Percentiles rank a stretch among this genome's conserved stretches.
phyloP scores from a whole-genome alignment of 129 eudicot species.

The Centaurea solstitialis region DNA sequence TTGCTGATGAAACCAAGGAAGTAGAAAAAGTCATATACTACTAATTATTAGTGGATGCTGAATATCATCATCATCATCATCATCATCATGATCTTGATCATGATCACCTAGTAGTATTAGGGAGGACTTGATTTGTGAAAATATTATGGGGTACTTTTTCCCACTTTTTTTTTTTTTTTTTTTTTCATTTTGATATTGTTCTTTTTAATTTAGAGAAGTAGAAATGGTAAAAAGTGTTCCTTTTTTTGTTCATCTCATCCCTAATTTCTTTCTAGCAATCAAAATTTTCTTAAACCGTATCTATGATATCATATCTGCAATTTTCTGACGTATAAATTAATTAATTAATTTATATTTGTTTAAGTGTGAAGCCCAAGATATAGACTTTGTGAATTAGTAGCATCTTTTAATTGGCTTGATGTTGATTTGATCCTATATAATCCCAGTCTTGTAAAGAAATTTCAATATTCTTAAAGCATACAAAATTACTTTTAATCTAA shows the following conservation, averaged over 20 bases:
- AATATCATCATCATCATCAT: slow-evolving; percentile 9
- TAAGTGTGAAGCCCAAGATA: slow-evolving; percentile 14
- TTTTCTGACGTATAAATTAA: background rate
- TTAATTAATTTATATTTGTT: background rate
- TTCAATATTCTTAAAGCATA: slow-evolving; percentile 5
- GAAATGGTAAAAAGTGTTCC: slow-evolving; percentile 31
- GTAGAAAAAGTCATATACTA: slow-evolving; percentile 59
- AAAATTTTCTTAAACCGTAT: background rate
- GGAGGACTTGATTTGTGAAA: slow-evolving; percentile 24
- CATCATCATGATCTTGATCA: background rate
- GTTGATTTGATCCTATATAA: slow-evolving; percentile 31
- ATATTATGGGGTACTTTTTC: slow-evolving; percentile 29
- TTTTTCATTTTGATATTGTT: slow-evolving; percentile 17
- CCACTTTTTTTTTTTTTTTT: background rate
- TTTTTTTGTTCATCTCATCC: background rate
- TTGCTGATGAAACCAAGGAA: slow-evolving; percentile 64
- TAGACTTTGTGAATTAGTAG: slow-evolving; percentile 19
- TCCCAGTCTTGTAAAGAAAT: slow-evolving; percentile 16
- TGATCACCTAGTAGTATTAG: slow-evolving; percentile 25
- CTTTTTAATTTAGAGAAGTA: slow-evolving; percentile 29
- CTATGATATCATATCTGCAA: background rate
- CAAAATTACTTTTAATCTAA: slow-evolving; percentile 13
- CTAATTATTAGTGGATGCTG: slow-evolving; percentile 20
- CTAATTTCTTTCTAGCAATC: background rate
- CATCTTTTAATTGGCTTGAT: slow-evolving; percentile 12